Base-by-base conservation (phyloP, 345 rosid species). In the Eucalyptus rudis region DNA sequence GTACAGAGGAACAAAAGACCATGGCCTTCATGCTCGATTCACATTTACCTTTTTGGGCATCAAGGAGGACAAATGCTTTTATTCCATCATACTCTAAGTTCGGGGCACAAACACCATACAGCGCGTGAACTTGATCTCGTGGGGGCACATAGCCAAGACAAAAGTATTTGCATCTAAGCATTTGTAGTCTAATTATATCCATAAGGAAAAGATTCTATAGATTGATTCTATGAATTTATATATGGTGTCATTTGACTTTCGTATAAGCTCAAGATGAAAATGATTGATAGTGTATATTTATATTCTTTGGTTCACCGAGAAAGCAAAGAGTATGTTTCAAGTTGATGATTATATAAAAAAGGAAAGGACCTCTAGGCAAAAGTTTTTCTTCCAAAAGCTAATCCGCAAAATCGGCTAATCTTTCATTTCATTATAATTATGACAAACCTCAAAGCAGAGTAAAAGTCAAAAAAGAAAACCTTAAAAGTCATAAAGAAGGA, bases 111-210 rank as follows among this genome's bases (percentile, higher is more conserved):
- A 13, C 71, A 64, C 4, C 17, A 13, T 7, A 29, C 8, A 7
- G 13, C 0, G 0, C 4, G 4, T 13, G 9, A 64, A 64, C n/a
- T 29, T 6, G 36, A 64, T 64, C 17, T 29, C 43, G 1, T 4
- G 1, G 2, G 5, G 33, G 17, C 17, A 13, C 1, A 8, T 62
- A 13, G 15, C 19, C 36, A 64, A 64, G 71, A 64, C 19, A 64
- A 64, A 29, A 64, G 33, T 29, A 29, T 29, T 29, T 29, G 5
- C 19, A 7, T 13, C 1, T 13, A 3, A 29, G 36, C 71, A n/a
- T 64, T n/a, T n/a, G 71, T 29, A 64, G 5, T 64, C 71, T 62
- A 62, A 62, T 62, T 6, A 13, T 1, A n/a, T 64, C 15, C 8
- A 17, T n/a, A 29, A 29, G 71, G 71, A n/a, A 64, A 14, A 29